Conservation (phyloP, 2,329 filamentous ascomycete genomes). For the Teratosphaeria epicoccoides region DNA sequence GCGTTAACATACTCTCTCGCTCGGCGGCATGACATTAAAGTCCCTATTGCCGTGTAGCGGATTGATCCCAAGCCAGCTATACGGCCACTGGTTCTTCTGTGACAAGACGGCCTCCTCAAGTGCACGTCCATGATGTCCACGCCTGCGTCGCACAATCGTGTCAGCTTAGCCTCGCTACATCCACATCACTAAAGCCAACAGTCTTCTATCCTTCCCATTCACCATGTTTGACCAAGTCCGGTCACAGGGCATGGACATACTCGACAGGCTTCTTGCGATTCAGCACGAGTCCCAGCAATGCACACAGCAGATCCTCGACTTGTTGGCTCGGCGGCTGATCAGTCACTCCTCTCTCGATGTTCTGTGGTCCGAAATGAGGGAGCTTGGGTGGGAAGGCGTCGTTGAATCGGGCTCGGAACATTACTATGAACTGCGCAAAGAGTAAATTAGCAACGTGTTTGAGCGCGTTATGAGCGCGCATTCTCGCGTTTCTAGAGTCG, state of each 20-base stretch:
- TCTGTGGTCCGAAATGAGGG: constrained; percentile 84
- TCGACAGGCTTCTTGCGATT: constrained; percentile 99
- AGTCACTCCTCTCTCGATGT: constrained; percentile 77
- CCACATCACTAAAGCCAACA: background rate
- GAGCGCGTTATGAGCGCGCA: constrained; percentile 22
- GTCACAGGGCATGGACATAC: constrained; percentile 47
- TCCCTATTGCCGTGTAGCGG: constrained; percentile 69
- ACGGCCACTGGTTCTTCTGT: constrained; percentile 81
- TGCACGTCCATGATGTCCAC: constrained; percentile 84
- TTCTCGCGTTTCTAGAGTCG: constrained; percentile 13
- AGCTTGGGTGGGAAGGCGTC: constrained; percentile 82
- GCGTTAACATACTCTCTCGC: constrained; percentile 56
- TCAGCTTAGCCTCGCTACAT: constrained; percentile 20
- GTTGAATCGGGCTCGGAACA: constrained; percentile 90
- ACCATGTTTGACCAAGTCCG: background rate
- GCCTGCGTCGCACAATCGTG: constrained; percentile 42
- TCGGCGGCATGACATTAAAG: constrained; percentile 72
- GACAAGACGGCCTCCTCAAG: constrained; percentile 83
- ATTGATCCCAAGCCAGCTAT: constrained; percentile 70
- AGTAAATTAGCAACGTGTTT: constrained; percentile 12
- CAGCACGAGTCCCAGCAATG: constrained; percentile 72
- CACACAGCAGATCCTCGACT: constrained; percentile 80
- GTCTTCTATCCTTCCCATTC: constrained; percentile 3
- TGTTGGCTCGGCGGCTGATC: constrained; percentile 71
- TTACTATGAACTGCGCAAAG: constrained; percentile 72